phyloP scores from a whole-genome alignment of 169 alveolate species.

The Plasmodium blacklocki region DNA sequence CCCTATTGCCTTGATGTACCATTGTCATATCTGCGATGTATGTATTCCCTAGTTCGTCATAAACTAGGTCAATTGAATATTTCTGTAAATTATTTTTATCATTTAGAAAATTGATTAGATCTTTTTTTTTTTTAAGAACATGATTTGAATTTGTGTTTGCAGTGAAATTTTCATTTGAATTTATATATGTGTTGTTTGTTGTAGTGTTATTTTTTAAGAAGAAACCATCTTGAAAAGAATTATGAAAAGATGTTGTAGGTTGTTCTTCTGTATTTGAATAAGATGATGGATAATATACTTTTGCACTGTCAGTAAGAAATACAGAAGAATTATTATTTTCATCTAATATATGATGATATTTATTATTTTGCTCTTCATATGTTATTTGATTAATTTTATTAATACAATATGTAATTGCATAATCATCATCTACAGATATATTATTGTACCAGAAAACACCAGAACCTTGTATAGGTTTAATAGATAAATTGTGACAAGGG shows the following conservation, averaged over 20 bases:
- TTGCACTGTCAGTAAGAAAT: neutral
- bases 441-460: slow-evolving; percentile 84
- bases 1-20: slow-evolving; percentile 67
- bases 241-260: neutral
- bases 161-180: neutral
- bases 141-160: neutral
- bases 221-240: neutral
- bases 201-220: slow-evolving; percentile 9
- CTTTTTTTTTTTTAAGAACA: slow-evolving; percentile 22
- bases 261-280: neutral
- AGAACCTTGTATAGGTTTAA: slow-evolving; percentile 83
- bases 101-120: slow-evolving; percentile 28
- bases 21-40: slow-evolving; percentile 63
- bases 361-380: slow-evolving; percentile 59
- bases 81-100: slow-evolving; percentile 50
- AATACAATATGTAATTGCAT: slow-evolving; percentile 80
- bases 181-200: neutral
- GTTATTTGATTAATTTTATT: slow-evolving; percentile 78
- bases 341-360: neutral
- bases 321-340: neutral
- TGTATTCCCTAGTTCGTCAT: slow-evolving; percentile 53
- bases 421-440: slow-evolving; percentile 77
- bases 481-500: slow-evolving; percentile 80
- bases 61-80: slow-evolving; percentile 37
- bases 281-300: neutral